These are phyloP conservation scores for Penicillium taxi DNA, from an alignment of 495 filamentous ascomycete genomes.

Conservation along the genomic window DNA sequence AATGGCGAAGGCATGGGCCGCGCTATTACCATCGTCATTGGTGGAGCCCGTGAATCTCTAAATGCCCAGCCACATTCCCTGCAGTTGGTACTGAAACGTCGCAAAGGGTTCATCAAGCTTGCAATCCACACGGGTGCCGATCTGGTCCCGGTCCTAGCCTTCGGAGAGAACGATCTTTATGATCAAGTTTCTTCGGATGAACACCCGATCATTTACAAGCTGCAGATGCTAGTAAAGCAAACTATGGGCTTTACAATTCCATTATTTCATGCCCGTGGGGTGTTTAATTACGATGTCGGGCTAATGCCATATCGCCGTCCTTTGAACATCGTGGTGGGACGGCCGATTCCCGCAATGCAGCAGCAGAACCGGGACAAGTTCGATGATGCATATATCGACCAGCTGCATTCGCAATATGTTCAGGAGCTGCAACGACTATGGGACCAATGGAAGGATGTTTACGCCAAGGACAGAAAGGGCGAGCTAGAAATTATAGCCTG, in stretches of 20 bases:
- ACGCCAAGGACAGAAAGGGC: constrained; percentile 59
- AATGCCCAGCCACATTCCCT: constrained; percentile 71
- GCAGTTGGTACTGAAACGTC: constrained; percentile 65
- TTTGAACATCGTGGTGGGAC: constrained; percentile 80
- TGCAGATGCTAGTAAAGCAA: constrained; percentile 75
- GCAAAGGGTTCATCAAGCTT: constrained; percentile 90
- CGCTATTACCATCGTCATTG: constrained; percentile 92
- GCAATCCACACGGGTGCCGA: constrained; percentile 86
- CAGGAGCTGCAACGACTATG: constrained; percentile 72
- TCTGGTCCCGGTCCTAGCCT: constrained; percentile 81
- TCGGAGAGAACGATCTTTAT: constrained; percentile 95
- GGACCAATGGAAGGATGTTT: constrained; percentile 82
- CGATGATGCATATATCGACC: constrained; percentile 66
- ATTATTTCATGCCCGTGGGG: constrained; percentile 78
- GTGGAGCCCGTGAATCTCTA: constrained; percentile 84
- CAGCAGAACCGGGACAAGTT: constrained; percentile 44
- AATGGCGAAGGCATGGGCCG: constrained; percentile 89
- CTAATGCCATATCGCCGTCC: constrained; percentile 86
- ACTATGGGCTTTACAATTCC: constrained; percentile 89
- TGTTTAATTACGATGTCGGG: constrained; percentile 97
- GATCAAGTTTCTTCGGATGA: constrained; percentile 66
- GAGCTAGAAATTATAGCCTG: constrained; percentile 77
- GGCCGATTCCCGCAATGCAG: constrained; percentile 63
- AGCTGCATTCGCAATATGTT: constrained; percentile 72
- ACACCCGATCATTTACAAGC: constrained; percentile 64